Evolutionary conservation across 176 grass and related monocot genomes (phyloP), one percentile per base, ranked within the genome.

Genomic region (Eragrostis curvula): DNA sequence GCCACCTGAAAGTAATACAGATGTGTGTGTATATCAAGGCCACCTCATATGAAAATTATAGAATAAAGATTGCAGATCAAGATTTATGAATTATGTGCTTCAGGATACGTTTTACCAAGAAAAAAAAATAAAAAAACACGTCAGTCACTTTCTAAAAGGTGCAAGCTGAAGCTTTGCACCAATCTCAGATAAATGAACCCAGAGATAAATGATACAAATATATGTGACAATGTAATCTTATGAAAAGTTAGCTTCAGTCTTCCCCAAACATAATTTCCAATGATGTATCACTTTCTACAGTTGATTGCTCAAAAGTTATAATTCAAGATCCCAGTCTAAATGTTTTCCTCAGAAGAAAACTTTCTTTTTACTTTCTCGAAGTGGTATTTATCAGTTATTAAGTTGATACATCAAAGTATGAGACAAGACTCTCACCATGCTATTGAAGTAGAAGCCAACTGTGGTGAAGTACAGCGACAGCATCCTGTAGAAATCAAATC

Each of bases 401-500:
- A 84, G 71, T 81, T 79, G 45, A 36, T 36, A 36, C 32, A 36
- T 36, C 32, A 4, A 83, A 86, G 23, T 12, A 71, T 59, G 53
- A 60, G 49, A 80, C 47, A 27, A 60, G 48, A 80, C 53, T 41
- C 85, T 40, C 84, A 92, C 91, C 91, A 93, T 90, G 36, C 81
- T 82, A 68, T 83, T 93, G 77, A 93, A 70, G 62, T 93, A 93
- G 81, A 93, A 87, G 56, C 91, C 87, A 85, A 93, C 87, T 47
- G 91, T 93, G n/a, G 87, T 90, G 48, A 90, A 93, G 62, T 93
- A 93, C 25, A 83, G 79, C 69, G 91, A 93, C 46, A 93, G 44
- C 91, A 90, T 93, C 44, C 87, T 75, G 73, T 74, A 93, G 81
- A 93, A 93, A 70, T 93, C 91, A 13, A 93, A 93, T 84, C 91